Conservation (phyloP, 140 eudicot species). For the Ambrosia hybrid region DNA sequence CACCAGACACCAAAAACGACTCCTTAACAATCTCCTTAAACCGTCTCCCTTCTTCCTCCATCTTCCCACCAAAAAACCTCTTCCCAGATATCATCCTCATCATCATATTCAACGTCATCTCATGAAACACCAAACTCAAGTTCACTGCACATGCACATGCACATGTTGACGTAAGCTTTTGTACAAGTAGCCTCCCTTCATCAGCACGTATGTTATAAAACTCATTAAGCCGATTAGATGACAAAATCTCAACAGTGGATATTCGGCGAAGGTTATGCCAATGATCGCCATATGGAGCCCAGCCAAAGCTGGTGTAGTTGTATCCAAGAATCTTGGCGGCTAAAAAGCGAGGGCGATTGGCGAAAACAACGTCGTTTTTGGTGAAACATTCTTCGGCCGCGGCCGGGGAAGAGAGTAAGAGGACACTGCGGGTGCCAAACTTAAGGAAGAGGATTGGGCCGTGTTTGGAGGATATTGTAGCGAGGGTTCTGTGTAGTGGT, state of each 20-base stretch:
- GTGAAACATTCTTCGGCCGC: slow-evolving; percentile 29
- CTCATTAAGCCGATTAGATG: slow-evolving; percentile 28
- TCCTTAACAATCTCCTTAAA: slow-evolving; percentile 41
- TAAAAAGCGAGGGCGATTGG: slow-evolving; percentile 42
- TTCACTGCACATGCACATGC: slow-evolving; percentile 24
- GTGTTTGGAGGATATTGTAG: slow-evolving; percentile 34
- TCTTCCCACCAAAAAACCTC: slow-evolving; percentile 44
- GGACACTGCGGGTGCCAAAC: slow-evolving; percentile 43
- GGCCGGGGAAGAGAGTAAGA: slow-evolving; percentile 36
- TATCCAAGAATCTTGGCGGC: slow-evolving; percentile 27
- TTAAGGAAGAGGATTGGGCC: slow-evolving; percentile 41
- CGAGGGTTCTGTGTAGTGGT: slow-evolving; percentile 39
- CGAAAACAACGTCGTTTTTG: slow-evolving; percentile 40
- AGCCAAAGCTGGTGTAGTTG: slow-evolving; percentile 35
- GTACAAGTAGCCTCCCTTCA: slow-evolving; percentile 12
- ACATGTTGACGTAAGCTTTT: not conserved
- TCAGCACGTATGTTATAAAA: slow-evolving; percentile 16
- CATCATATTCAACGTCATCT: slow-evolving; percentile 45
- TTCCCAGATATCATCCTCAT: slow-evolving; percentile 59
- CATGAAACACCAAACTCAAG: slow-evolving; percentile 31
- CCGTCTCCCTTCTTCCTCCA: slow-evolving; percentile 28
- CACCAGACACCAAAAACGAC: slow-evolving; percentile 18
- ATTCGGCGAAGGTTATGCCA: slow-evolving; percentile 53
- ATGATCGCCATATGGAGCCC: slow-evolving; percentile 44
- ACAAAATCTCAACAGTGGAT: slow-evolving; percentile 36